These are phyloP conservation scores for Primulina huaijiensis DNA, from an alignment of 257 asterid species.

Conservation along the genomic window DNA sequence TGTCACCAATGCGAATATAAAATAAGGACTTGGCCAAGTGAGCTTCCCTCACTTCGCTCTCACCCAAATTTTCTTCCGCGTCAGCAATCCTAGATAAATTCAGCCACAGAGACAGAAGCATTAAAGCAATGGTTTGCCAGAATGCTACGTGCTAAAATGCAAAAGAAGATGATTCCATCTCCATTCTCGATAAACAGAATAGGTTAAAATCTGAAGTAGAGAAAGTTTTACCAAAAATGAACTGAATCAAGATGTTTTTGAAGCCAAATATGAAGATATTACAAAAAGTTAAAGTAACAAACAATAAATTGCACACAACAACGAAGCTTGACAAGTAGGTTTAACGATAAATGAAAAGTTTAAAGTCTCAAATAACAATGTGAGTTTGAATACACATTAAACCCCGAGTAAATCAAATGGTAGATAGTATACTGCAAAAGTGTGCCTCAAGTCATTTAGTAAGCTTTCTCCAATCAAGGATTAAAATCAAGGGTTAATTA, in stretches of 20 bases:
- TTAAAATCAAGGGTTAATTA: background rate
- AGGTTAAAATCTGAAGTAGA: background rate
- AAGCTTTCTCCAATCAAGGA: too few species aligned
- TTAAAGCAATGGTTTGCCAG: background rate
- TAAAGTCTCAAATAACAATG: background rate
- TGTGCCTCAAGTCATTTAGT: background rate
- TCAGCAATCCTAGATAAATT: slow-evolving; percentile 69
- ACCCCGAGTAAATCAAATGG: background rate
- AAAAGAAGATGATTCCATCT: background rate
- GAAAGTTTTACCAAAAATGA: background rate
- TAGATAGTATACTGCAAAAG: background rate
- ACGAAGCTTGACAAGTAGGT: background rate
- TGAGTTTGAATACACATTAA: background rate
- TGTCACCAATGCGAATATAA: slow-evolving; percentile 69
- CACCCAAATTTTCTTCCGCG: slow-evolving; percentile 94
- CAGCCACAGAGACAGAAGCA: slow-evolving; percentile 23
- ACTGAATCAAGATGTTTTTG: background rate
- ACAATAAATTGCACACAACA: background rate
- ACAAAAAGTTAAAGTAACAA: background rate
- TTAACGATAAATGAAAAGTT: background rate
- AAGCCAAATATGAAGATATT: slow-evolving; percentile 2
- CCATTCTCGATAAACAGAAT: background rate
- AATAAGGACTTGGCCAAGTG: slow-evolving; percentile 84
- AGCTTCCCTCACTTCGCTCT: slow-evolving; percentile 96
- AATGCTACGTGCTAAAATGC: background rate